phyloP scores from a whole-genome alignment of 352 stramenopile species.

The Pythium biforme region DNA sequence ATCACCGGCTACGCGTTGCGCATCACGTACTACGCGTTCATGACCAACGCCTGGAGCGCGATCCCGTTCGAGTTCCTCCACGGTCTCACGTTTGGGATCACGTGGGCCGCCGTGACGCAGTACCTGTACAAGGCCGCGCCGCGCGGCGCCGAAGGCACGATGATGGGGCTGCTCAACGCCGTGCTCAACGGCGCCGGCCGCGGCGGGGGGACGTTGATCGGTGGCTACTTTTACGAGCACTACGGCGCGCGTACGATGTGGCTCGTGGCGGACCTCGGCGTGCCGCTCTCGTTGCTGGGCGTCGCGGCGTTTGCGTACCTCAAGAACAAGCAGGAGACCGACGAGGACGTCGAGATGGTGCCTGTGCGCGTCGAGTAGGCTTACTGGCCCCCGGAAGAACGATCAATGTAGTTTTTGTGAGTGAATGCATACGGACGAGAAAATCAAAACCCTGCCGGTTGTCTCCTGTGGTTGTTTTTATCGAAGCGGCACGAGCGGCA shows the following conservation, averaged over 20 bases:
- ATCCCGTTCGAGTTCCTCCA: constrained; percentile 84
- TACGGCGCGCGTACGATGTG: constrained; percentile 68
- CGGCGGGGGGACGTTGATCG: constrained; percentile 61
- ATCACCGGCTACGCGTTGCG: constrained; percentile 66
- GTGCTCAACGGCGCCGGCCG: constrained; percentile 73
- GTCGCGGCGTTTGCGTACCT: constrained; percentile 57
- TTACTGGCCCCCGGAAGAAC: no score
- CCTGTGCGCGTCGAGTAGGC: background rate
- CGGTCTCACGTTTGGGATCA: constrained; percentile 68
- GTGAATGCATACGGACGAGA: background rate
- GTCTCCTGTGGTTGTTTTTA: background rate
- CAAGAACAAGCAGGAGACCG: constrained; percentile 39
- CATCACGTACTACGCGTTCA: constrained; percentile 71
- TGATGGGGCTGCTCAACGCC: constrained; percentile 78
- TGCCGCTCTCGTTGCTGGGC: constrained; percentile 57
- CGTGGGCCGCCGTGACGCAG: constrained; percentile 71
- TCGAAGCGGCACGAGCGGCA: constrained; percentile 25
- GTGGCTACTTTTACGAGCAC: constrained; percentile 76
- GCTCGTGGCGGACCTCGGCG: constrained; percentile 59
- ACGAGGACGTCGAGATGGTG: background rate
- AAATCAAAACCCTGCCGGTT: no score
- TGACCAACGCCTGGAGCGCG: constrained; percentile 75
- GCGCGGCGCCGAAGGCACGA: constrained; percentile 58
- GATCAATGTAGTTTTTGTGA: no score
- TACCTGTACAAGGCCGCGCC: constrained; percentile 73